phyloP scores from a whole-genome alignment of 2,329 filamentous ascomycete genomes.

The Hypoxylon sp. region DNA sequence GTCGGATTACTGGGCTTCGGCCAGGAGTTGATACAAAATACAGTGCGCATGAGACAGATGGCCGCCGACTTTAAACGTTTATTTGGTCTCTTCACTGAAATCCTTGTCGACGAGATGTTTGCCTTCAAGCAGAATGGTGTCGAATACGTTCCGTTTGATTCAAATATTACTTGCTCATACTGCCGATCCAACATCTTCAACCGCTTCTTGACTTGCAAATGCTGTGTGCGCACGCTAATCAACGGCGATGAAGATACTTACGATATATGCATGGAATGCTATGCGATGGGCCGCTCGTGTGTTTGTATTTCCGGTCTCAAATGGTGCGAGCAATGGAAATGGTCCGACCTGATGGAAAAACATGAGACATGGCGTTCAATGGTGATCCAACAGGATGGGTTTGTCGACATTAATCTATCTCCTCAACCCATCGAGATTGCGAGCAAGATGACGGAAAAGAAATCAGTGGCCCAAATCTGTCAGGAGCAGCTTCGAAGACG shows the following conservation, averaged over 20 bases:
- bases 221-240: slow-evolving; percentile 76
- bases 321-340: slow-evolving; percentile 95
- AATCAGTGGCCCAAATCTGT: slow-evolving; percentile 90
- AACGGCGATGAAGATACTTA: slow-evolving; percentile 85
- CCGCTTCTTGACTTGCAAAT: slow-evolving; percentile 90
- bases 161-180: slow-evolving; percentile 94
- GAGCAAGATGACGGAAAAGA: slow-evolving; percentile 74
- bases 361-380: slow-evolving; percentile 87
- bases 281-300: slow-evolving; percentile 95
- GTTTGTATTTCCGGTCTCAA: slow-evolving; percentile 84
- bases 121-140: slow-evolving; percentile 75
- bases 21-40: slow-evolving; percentile 57
- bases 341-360: slow-evolving; percentile 79
- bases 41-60: slow-evolving; percentile 72
- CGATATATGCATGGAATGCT: slow-evolving; percentile 98
- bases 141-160: slow-evolving; percentile 85
- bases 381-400: slow-evolving; percentile 79
- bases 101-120: slow-evolving; percentile 90
- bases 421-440: slow-evolving; percentile 79
- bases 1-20: slow-evolving; percentile 62
- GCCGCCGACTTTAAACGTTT: slow-evolving; percentile 84
- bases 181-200: slow-evolving; percentile 98
- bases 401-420: slow-evolving; percentile 72
- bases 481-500: slow-evolving; percentile 85
- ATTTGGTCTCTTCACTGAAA: slow-evolving; percentile 80